phyloP scores from a whole-genome alignment of 179 eudicot species.

The Silene noctiflora region DNA sequence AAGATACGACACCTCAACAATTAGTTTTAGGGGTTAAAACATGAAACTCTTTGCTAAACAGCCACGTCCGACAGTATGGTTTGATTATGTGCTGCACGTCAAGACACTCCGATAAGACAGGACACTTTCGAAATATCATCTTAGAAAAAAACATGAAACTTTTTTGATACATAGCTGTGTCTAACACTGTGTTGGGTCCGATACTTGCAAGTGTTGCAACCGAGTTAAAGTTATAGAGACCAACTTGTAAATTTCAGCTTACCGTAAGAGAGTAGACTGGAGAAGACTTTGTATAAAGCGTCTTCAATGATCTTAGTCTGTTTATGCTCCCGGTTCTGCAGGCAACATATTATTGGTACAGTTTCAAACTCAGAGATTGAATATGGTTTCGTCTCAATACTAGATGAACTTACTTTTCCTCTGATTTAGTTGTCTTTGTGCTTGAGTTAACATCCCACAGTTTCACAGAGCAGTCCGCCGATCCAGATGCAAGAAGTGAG shows the following conservation, averaged over 20 bases:
- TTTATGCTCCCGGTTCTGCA: constrained; percentile 66
- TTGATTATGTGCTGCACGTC: too few relatives aligned
- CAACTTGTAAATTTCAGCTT: constrained; percentile 17
- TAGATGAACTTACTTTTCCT: constrained; percentile 62
- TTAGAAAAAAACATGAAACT: background rate
- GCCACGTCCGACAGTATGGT: too few relatives aligned
- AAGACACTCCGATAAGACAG: too few relatives aligned
- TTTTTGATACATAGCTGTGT: too few relatives aligned
- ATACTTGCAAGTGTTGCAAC: background rate
- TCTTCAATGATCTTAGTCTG: constrained; percentile 82
- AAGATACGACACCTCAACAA: background rate
- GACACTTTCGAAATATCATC: too few relatives aligned
- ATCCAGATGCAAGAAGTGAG: constrained; percentile 96
- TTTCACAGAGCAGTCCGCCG: constrained; percentile 95
- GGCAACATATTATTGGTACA: background rate
- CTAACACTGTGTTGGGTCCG: too few relatives aligned
- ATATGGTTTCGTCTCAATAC: background rate
- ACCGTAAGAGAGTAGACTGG: constrained; percentile 86
- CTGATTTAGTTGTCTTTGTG: constrained; percentile 51
- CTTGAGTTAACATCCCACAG: constrained; percentile 92
- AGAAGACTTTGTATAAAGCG: constrained; percentile 82
- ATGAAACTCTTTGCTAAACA: background rate
- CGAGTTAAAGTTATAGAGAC: background rate
- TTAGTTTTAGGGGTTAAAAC: too few relatives aligned
- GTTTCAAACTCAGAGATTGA: background rate